Percentiles rank a stretch among this genome's conserved stretches.
These are phyloP conservation scores for Barnettozyma salicaria DNA, from an alignment of 805 yeast genomes.

Conservation along the genomic window DNA sequence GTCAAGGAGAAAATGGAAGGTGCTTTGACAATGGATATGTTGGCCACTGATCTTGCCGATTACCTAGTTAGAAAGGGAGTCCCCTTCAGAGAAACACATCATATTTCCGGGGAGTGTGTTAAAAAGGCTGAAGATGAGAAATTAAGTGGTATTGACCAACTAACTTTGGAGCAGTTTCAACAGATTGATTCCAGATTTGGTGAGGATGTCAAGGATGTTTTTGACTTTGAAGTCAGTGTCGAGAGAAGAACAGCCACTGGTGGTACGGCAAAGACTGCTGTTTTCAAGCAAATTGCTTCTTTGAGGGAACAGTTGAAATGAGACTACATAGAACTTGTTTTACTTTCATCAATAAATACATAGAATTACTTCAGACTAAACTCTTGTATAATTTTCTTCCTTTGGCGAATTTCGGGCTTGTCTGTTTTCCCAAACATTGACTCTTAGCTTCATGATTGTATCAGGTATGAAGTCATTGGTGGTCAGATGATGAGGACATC, in stretches of 20 bases:
- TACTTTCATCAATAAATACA: too few species aligned
- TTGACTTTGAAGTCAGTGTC: slow-evolving; percentile 87
- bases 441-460: slow-evolving; percentile 49
- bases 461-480: slow-evolving; percentile 40
- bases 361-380: too few species aligned
- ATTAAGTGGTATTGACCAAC: slow-evolving; percentile 79
- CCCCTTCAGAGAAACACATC: slow-evolving; percentile 98
- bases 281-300: slow-evolving; percentile 58
- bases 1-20: slow-evolving; percentile 71
- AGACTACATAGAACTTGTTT: too few species aligned
- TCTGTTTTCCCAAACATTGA: slow-evolving; percentile 33
- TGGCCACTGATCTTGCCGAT: slow-evolving; percentile 97
- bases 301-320: slow-evolving; percentile 28
- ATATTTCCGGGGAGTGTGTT: slow-evolving; percentile 97
- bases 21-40: slow-evolving; percentile 97
- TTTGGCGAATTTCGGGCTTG: slow-evolving; percentile 9
- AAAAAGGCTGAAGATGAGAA: slow-evolving; percentile 76
- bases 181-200: slow-evolving; percentile 74
- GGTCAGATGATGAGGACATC: slow-evolving; percentile 32
- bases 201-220: slow-evolving; percentile 76
- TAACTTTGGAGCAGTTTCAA: slow-evolving; percentile 72
- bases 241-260: slow-evolving; percentile 97
- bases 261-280: slow-evolving; percentile 92
- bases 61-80: slow-evolving; percentile 96
- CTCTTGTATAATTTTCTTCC: slow-evolving; percentile 11